Base-by-base conservation (phyloP, 208 protist species). In the Wallacemonas sp. region DNA sequence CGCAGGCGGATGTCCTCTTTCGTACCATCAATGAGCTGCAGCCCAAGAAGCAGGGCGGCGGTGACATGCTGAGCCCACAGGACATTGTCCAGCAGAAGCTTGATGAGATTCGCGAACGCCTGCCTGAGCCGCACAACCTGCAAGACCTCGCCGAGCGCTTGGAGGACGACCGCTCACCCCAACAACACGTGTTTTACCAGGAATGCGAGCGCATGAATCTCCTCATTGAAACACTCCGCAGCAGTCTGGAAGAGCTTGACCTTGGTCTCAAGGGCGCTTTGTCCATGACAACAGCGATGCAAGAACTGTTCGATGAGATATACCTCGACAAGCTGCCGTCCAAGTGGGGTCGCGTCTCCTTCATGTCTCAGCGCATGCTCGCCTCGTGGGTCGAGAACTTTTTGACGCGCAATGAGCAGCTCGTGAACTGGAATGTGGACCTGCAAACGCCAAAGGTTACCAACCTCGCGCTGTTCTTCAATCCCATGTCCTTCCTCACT, bases 401-500 rank as follows among this genome's bases (percentile, higher is more conserved):
- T 26, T 63, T 98, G 21, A 51, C 86, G 28, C 89, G 98, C 39
- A 95, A 98, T 68, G 85, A 96, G 75, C 95, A 99, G 80, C 82
- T 99, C 9, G 53, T 88, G 46, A 91, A 73, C 63, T 99, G 98
- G 98, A 93, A 81, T 45, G 76, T 69, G 15, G 96, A 98, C 53
- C 79, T 98, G 44, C 84, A 93, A 68, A 95, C 94, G 17, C 97
- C 95, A 15, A 97, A 95, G 78, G 94, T 97, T 17, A 96, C 91
- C 6, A 98, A 98, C 80, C 86, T 99, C 42, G 63, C 95, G 24
- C 82, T 96, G 60, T 97, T 98, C 77, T 99, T 99, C 84, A 99
- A 99, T 79, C 98, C 98, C 34, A 98, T 99, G 95, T 98, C 98
- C 6, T 99, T 99, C 86, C 75, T 99, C 8, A 99, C 98, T 21